These are phyloP conservation scores for Phaffia tasmanica DNA, from an alignment of 768 basidiomycete species.

Conservation along the genomic window DNA sequence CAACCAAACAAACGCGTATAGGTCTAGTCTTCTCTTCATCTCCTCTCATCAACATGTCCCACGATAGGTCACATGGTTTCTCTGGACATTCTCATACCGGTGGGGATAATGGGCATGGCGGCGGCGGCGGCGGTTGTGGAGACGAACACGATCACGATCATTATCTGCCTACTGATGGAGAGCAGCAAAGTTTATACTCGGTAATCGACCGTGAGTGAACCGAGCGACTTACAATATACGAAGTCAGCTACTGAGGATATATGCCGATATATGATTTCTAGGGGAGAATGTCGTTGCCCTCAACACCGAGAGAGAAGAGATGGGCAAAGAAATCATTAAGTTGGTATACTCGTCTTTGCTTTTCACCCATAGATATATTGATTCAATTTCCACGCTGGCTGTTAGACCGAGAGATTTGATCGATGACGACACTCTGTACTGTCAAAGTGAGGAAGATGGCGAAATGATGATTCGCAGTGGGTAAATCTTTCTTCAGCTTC, in stretches of 20 bases:
- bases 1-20: no score
- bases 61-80: no score
- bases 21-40: no score
- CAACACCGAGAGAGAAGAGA: slow-evolving; percentile 18
- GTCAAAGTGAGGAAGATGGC: slow-evolving; percentile 23
- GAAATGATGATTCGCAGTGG: slow-evolving; percentile 23
- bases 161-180: not conserved
- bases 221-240: no score
- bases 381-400: not conserved
- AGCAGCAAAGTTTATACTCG: slow-evolving; percentile 18
- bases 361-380: not conserved
- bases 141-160: slow-evolving; percentile 21
- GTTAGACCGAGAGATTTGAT: slow-evolving; percentile 16
- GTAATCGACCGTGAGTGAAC: slow-evolving; percentile 16
- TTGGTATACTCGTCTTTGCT: not conserved
- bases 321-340: slow-evolving; percentile 25
- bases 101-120: not conserved
- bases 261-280: not conserved
- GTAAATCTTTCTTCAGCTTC: not conserved
- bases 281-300: slow-evolving; percentile 22
- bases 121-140: slow-evolving; percentile 9
- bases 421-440: slow-evolving; percentile 19
- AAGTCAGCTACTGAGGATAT: no score
- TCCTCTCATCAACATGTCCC: no score
- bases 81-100: no score